Evolutionary conservation across 2,329 filamentous ascomycete genomes (phyloP).

Genomic region (Fusarium oligoseptatum): DNA sequence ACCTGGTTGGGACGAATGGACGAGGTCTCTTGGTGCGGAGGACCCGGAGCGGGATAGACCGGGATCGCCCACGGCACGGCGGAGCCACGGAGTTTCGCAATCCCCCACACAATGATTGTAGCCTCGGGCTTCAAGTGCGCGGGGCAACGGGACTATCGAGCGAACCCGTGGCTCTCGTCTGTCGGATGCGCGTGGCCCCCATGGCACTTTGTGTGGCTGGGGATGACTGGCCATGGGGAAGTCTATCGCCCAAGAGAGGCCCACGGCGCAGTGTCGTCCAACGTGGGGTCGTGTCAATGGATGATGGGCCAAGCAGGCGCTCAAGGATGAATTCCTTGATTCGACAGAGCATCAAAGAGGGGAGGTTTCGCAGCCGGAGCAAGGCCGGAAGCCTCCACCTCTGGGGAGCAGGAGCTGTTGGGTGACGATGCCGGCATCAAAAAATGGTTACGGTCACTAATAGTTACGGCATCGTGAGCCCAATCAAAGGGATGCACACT

Average conservation of each 20-base stretch:
- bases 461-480: slow-evolving; percentile 37
- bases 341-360: slow-evolving; percentile 34
- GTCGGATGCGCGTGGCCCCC: slow-evolving; percentile 35
- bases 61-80: slow-evolving; percentile 41
- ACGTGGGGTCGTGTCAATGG: slow-evolving; percentile 48
- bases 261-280: slow-evolving; percentile 44
- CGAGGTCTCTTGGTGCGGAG: slow-evolving; percentile 36
- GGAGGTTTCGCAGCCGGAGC: slow-evolving; percentile 32
- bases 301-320: slow-evolving; percentile 41
- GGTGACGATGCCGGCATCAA: slow-evolving; percentile 32
- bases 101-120: slow-evolving; percentile 43
- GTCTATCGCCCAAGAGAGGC: slow-evolving; percentile 33
- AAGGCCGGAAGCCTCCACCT: slow-evolving; percentile 32
- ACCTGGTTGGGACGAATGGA: slow-evolving; percentile 43
- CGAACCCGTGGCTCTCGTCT: slow-evolving; percentile 41
- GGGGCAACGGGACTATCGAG: slow-evolving; percentile 44
- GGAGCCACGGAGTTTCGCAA: slow-evolving; percentile 30
- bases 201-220: slow-evolving; percentile 30
- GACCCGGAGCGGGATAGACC: slow-evolving; percentile 45
- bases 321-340: slow-evolving; percentile 32
- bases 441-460: slow-evolving; percentile 31
- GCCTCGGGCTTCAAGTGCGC: slow-evolving; percentile 41
- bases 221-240: slow-evolving; percentile 31
- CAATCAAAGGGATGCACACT: slow-evolving; percentile 41
- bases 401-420: slow-evolving; percentile 29